Base-by-base conservation (phyloP, 805 yeast genomes). In the Yarrowia sp. region DNA sequence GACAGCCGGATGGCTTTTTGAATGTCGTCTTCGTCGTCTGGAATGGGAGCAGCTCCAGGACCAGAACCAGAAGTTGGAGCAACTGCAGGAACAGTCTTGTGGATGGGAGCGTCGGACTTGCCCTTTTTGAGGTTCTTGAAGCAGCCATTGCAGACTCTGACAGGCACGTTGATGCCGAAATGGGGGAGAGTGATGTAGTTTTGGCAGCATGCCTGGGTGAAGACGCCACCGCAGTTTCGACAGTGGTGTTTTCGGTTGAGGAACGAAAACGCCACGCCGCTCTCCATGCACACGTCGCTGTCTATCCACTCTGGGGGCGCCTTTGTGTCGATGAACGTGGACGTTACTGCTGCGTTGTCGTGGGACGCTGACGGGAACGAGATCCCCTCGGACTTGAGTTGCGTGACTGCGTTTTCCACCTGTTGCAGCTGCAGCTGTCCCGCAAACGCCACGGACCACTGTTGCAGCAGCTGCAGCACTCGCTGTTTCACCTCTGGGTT, bases 281-380 rank as follows among this genome's bases (percentile, higher is more conserved):
- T 91, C 64, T 90, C 85, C 98, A 95, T 92, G 75, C 99, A 95
- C 3, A 90, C 90, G 70, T 91, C 96, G 11, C 92, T 88, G 72
- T 95, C 99, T 22, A 89, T 87, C 99, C 99, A 95, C 70, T 92
- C 98, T 0, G 99, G 98, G 1, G 99, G 98, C 4, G 92, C 92
- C 67, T 85, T 88, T 1, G 97, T 84, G 71, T 93, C 98, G 56
- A 93, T 84, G 74, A 92, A 85, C 4, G 82, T 79, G 36, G 80
- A 70, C 24, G 77, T 75, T 52, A 82, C 76, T 16, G 68, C 73
- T 2, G 41, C 30, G 11, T 38, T 38, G 16, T 40, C 40, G 62
- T 65, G 69, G 22, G 75, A 74, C 28, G 74, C 72, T 26, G 77
- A 77, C 0, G 96, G 96, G 71, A 92, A 91, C 62, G 80, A 78